A percentile compares a stretch with the other conserved stretches of the same genome.
These are phyloP conservation scores for Solanum dulcamara DNA, from an alignment of 257 asterid genomes.

Conservation along the genomic window DNA sequence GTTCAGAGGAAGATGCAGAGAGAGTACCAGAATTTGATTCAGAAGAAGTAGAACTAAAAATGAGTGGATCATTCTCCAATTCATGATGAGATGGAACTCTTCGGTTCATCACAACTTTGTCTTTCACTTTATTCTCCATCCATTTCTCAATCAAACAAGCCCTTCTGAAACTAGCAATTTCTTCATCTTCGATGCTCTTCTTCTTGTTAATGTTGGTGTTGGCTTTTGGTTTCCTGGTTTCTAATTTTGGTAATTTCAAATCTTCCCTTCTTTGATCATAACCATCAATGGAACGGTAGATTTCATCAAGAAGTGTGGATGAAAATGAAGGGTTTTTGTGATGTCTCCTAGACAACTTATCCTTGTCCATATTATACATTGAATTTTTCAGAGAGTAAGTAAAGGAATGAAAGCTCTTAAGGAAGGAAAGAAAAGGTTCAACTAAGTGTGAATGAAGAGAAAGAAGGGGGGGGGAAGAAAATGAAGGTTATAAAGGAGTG, in stretches of 20 bases:
- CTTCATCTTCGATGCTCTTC: conserved; percentile 15
- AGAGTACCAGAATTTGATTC: conserved; percentile 70
- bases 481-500: background rate
- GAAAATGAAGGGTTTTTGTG: conserved; percentile 56
- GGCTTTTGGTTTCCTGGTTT: background rate
- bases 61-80: conserved; percentile 32
- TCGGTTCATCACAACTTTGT: conserved; percentile 2
- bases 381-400: background rate
- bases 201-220: background rate
- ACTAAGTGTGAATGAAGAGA: background rate
- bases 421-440: background rate
- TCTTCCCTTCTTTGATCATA: conserved; percentile 13
- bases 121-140: conserved; percentile 37
- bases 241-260: background rate
- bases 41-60: conserved; percentile 66
- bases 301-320: conserved; percentile 77
- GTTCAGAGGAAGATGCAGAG: conserved; percentile 48
- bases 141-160: conserved; percentile 50
- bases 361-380: conserved; percentile 35
- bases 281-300: conserved; percentile 74
- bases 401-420: background rate
- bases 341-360: conserved; percentile 21
- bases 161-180: conserved; percentile 16
- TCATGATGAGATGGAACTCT: conserved; percentile 7
- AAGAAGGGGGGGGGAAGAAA: background rate